Evolutionary conservation across 352 stramenopile species (phyloP).

Genomic region (Plasmopara halstedii): DNA sequence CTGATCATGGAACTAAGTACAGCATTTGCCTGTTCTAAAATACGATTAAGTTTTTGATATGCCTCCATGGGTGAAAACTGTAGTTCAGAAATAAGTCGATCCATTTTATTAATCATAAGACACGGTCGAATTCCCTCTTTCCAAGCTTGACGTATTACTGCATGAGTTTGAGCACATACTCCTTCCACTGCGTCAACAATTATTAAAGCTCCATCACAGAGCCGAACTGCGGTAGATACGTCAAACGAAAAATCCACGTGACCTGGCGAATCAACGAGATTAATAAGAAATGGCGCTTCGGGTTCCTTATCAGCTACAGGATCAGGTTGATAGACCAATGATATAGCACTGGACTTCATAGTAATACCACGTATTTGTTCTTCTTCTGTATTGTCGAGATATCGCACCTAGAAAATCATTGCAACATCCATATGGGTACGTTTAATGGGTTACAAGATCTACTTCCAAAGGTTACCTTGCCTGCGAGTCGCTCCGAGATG

Average conservation of each 20-base stretch:
- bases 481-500: constrained; percentile 97
- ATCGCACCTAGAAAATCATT: too few relatives aligned
- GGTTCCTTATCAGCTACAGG: too few relatives aligned
- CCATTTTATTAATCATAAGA: constrained; percentile 97
- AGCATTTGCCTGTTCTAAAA: constrained; percentile 88
- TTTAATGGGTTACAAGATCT: too few relatives aligned
- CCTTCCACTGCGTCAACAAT: constrained; percentile 99
- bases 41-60: constrained; percentile 89
- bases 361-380: constrained; percentile 99
- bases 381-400: constrained; percentile 99
- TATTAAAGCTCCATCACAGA: constrained; percentile 98
- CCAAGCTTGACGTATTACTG: constrained; percentile 98
- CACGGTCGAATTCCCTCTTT: constrained; percentile 94
- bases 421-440: too few relatives aligned
- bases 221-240: constrained; percentile 97
- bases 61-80: constrained; percentile 87
- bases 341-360: constrained; percentile 99
- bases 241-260: constrained; percentile 99
- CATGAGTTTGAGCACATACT: constrained; percentile 99
- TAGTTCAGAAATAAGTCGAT: constrained; percentile 92
- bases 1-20: constrained; percentile 80
- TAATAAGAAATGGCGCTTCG: too few relatives aligned
- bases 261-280: constrained; percentile 99
- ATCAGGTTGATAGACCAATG: too few relatives aligned
- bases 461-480: too few relatives aligned